Percentiles rank a stretch among this genome's conserved stretches.
These are phyloP conservation scores for Penicillium sp. DNA, from an alignment of 2,329 filamentous ascomycete genomes.

Conservation along the genomic window DNA sequence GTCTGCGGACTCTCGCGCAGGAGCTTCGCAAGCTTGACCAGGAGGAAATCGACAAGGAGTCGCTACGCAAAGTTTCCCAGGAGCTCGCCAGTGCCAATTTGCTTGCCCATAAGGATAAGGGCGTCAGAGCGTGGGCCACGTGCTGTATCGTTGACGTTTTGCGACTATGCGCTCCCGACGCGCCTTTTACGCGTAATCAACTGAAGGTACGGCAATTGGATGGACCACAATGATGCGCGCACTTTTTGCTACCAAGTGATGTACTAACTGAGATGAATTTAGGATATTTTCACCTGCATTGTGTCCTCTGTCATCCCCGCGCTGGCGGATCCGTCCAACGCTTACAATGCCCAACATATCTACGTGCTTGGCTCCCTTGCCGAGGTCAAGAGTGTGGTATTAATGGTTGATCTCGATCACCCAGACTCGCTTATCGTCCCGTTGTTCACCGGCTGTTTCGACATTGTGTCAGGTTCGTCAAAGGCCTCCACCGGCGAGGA, in stretches of 20 bases:
- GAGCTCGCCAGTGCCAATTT: constrained; percentile 82
- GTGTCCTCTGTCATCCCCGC: constrained; percentile 80
- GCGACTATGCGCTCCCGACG: constrained; percentile 88
- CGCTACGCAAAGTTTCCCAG: constrained; percentile 79
- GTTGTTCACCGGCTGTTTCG: constrained; percentile 87
- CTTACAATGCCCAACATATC: constrained; percentile 91
- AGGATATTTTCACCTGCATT: constrained; percentile 94
- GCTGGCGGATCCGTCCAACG: constrained; percentile 80
- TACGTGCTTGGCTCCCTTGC: constrained; percentile 86
- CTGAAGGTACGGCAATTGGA: constrained; percentile 69
- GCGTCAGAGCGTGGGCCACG: constrained; percentile 84
- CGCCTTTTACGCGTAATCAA: constrained; percentile 86
- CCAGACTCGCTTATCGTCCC: constrained; percentile 76
- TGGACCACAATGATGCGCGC: not conserved
- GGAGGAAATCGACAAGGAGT: constrained; percentile 79
- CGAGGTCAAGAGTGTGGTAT: constrained; percentile 90
- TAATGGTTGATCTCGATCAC: constrained; percentile 84
- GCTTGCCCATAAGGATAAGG: constrained; percentile 87
- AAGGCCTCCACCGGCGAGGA: constrained; percentile 77
- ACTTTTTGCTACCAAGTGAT: constrained; percentile 1
- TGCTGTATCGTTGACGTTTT: constrained; percentile 93
- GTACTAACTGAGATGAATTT: constrained; percentile 4
- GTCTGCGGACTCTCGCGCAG: constrained; percentile 76
- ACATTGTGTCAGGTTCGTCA: constrained; percentile 79
- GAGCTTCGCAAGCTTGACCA: constrained; percentile 87